Conservation (phyloP, 768 basidiomycete genomes). For the Tylopilus plumbeoviolaceoides region DNA sequence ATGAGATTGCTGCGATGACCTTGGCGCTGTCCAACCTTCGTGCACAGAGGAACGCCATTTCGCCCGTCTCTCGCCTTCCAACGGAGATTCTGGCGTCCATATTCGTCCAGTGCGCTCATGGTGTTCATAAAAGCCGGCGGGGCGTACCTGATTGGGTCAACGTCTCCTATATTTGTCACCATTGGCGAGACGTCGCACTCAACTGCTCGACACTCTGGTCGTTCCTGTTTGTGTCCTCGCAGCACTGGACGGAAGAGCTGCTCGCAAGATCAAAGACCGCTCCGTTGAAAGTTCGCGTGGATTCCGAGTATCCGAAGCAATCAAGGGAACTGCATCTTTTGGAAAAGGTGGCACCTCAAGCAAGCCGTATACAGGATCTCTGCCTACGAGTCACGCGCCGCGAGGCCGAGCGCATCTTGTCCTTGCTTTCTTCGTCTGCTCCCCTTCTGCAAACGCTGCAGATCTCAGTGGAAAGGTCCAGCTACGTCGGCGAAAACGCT, state of each 20-base stretch:
- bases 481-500: slow-evolving; percentile 16
- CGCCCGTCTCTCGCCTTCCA: slow-evolving; percentile 18
- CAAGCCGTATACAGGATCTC: slow-evolving; percentile 33
- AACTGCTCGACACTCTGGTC: slow-evolving; percentile 41
- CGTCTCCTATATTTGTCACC: slow-evolving; percentile 25
- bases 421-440: slow-evolving; percentile 20
- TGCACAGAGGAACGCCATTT: slow-evolving; percentile 14
- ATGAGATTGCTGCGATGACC: slow-evolving; percentile 13
- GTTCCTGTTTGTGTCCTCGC: slow-evolving; percentile 30
- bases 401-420: slow-evolving; percentile 24
- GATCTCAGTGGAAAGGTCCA: slow-evolving; percentile 16
- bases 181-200: slow-evolving; percentile 44
- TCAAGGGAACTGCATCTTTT: slow-evolving; percentile 28
- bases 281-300: slow-evolving; percentile 19
- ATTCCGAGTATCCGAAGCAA: slow-evolving; percentile 28
- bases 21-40: slow-evolving; percentile 15
- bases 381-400: slow-evolving; percentile 21
- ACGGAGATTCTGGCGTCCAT: slow-evolving; percentile 20
- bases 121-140: neutral
- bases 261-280: slow-evolving; percentile 42
- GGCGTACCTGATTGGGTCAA: slow-evolving; percentile 19
- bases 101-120: slow-evolving; percentile 15
- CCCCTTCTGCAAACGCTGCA: slow-evolving; percentile 33
- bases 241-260: slow-evolving; percentile 40
- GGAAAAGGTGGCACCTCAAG: slow-evolving; percentile 29